Evolutionary conservation across 495 filamentous ascomycete genomes (phyloP).

Genomic region (Aspergillus saccharolyticus): DNA sequence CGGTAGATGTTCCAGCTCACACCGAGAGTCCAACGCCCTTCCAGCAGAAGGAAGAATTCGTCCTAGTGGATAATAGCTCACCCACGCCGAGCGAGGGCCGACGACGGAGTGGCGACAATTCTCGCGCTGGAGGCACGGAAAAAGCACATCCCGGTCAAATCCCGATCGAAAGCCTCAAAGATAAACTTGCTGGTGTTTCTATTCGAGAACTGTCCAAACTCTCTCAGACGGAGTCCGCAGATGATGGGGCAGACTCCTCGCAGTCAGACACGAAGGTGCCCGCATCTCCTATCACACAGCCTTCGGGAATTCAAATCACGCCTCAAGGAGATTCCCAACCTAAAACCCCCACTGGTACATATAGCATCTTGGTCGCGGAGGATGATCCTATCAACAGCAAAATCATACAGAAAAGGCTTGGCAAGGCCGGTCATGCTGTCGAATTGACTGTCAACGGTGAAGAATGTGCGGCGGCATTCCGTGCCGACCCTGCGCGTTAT

Average conservation of each 20-base stretch:
- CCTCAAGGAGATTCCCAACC: conserved; percentile 8
- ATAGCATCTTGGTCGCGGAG: conserved; percentile 77
- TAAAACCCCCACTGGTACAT: conserved; percentile 20
- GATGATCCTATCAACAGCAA: conserved; percentile 92
- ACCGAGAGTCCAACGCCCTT: conserved; percentile 14
- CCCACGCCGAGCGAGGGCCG: neutral
- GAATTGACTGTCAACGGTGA: conserved; percentile 76
- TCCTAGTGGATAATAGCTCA: conserved; percentile 22
- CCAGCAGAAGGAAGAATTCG: conserved; percentile 27
- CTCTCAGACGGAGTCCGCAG: no score
- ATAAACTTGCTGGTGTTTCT: no score
- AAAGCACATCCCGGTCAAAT: no score
- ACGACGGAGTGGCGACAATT: neutral
- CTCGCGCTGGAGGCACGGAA: no score
- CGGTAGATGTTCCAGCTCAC: neutral
- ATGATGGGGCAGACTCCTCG: neutral
- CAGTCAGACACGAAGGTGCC: neutral
- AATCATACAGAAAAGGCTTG: conserved; percentile 77
- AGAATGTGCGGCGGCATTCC: conserved; percentile 71
- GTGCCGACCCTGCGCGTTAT: conserved; percentile 52
- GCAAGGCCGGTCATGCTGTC: conserved; percentile 73
- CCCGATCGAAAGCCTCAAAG: no score
- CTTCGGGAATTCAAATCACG: conserved; percentile 5
- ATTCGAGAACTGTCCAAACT: no score
- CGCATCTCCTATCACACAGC: neutral